These are phyloP conservation scores for Tylopilus intermedius DNA, from an alignment of 768 basidiomycete genomes.

Conservation along the genomic window DNA sequence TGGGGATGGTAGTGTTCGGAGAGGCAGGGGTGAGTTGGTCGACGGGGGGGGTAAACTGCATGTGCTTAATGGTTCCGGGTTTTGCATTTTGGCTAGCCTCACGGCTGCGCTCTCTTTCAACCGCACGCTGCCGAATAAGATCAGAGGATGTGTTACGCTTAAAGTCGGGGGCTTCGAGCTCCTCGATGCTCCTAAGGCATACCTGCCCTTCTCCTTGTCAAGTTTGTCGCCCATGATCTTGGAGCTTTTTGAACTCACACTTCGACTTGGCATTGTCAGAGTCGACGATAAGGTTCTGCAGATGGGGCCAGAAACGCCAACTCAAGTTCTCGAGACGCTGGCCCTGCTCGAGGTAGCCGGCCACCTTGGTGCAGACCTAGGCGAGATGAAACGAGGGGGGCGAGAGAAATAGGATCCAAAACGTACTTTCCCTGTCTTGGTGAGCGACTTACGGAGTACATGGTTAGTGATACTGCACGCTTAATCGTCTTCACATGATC, in stretches of 20 bases:
- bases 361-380: constrained; percentile 87
- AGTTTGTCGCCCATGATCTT: constrained; percentile 88
- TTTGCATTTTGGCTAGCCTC: constrained; percentile 59
- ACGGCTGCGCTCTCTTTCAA: constrained; percentile 75
- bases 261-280: constrained; percentile 82
- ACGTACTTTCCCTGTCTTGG: constrained; percentile 85
- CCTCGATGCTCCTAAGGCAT: constrained; percentile 72
- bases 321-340: constrained; percentile 88
- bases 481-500: no score
- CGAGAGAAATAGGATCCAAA: not conserved
- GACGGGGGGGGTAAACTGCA: constrained; percentile 87
- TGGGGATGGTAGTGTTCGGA: constrained; percentile 44
- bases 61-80: constrained; percentile 75
- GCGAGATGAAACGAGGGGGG: constrained; percentile 6
- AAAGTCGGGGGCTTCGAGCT: constrained; percentile 80
- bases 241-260: constrained; percentile 86
- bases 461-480: no score
- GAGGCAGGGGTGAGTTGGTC: constrained; percentile 57
- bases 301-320: constrained; percentile 83
- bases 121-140: constrained; percentile 74
- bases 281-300: constrained; percentile 88
- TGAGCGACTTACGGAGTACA: constrained; percentile 65
- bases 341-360: constrained; percentile 85
- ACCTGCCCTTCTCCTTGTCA: constrained; percentile 91
- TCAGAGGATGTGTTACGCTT: constrained; percentile 75